These are phyloP conservation scores for Tolypocladium inflatum DNA, from an alignment of 2,329 filamentous ascomycete species.

Conservation along the genomic window DNA sequence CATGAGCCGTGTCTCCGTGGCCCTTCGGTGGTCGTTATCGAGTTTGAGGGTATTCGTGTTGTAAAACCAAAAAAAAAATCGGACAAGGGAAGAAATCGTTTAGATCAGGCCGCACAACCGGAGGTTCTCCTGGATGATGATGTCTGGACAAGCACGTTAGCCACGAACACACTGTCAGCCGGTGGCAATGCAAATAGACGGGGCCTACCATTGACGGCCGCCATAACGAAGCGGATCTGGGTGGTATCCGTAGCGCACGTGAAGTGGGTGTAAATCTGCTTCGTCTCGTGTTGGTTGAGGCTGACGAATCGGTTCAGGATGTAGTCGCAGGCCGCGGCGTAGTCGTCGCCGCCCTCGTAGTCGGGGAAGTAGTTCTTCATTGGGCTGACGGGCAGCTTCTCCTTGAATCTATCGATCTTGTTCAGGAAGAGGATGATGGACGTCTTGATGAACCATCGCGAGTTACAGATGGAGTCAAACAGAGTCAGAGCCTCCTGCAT, in stretches of 20 bases:
- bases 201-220: slow-evolving; percentile 85
- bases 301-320: slow-evolving; percentile 98
- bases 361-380: slow-evolving; percentile 86
- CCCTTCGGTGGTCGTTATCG: slow-evolving; percentile 29
- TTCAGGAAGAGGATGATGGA: slow-evolving; percentile 84
- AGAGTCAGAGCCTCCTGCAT: slow-evolving; percentile 85
- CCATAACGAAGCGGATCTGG: slow-evolving; percentile 99
- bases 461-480: slow-evolving; percentile 83
- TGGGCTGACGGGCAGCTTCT: slow-evolving; percentile 73
- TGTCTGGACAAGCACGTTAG: slow-evolving; percentile 58
- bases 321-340: slow-evolving; percentile 93
- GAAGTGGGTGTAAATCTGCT: slow-evolving; percentile 99
- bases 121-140: slow-evolving; percentile 99
- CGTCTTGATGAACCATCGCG: slow-evolving; percentile 83
- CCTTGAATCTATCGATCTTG: slow-evolving; percentile 85
- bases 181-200: not conserved
- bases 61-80: slow-evolving; percentile 10
- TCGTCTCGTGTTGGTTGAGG: slow-evolving; percentile 97
- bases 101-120: slow-evolving; percentile 95
- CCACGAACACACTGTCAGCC: not conserved
- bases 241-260: slow-evolving; percentile 98
- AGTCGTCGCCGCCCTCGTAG: slow-evolving; percentile 92
- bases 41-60: slow-evolving; percentile 34
- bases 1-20: slow-evolving; percentile 28
- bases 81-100: slow-evolving; percentile 29